Percentiles rank a stretch among this genome's conserved stretches.
Evolutionary conservation across 169 alveolate genomes (phyloP).

Genomic region (Cryptosporidium sp.): DNA sequence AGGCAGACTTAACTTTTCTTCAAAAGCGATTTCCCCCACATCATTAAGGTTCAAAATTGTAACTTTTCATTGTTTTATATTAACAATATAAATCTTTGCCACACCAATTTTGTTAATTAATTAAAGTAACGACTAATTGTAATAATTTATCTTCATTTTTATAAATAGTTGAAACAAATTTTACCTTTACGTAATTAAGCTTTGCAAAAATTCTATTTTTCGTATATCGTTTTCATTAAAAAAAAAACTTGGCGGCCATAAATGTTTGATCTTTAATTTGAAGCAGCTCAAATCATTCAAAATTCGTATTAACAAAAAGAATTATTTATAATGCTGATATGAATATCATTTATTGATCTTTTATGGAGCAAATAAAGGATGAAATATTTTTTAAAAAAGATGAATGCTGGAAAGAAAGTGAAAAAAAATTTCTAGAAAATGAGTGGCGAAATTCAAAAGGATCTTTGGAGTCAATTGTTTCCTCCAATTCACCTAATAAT

Average conservation of each 20-base stretch:
- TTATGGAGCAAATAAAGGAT: constrained; percentile 20
- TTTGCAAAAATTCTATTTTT: neutral
- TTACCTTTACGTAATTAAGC: neutral
- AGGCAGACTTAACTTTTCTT: neutral
- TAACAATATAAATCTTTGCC: neutral
- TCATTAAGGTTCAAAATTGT: neutral
- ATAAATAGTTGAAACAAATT: neutral
- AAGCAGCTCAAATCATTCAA: neutral
- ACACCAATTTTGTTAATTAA: constrained; percentile 6
- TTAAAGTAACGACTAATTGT: neutral
- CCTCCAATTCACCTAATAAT: constrained; percentile 12
- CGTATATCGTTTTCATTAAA: neutral
- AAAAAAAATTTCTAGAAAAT: constrained; percentile 15
- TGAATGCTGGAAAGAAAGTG: constrained; percentile 72
- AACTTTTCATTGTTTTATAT: neutral
- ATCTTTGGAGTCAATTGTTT: constrained; percentile 47
- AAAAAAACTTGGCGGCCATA: constrained; percentile 9
- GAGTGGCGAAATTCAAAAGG: constrained; percentile 62
- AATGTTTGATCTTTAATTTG: neutral
- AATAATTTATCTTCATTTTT: neutral
- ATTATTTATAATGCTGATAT: neutral
- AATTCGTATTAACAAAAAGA: neutral
- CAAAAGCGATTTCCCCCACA: constrained; percentile 9
- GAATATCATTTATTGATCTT: neutral
- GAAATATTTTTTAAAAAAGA: constrained; percentile 54